Base-by-base conservation (phyloP, 768 basidiomycete genomes). In the Leccinum obscurum region DNA sequence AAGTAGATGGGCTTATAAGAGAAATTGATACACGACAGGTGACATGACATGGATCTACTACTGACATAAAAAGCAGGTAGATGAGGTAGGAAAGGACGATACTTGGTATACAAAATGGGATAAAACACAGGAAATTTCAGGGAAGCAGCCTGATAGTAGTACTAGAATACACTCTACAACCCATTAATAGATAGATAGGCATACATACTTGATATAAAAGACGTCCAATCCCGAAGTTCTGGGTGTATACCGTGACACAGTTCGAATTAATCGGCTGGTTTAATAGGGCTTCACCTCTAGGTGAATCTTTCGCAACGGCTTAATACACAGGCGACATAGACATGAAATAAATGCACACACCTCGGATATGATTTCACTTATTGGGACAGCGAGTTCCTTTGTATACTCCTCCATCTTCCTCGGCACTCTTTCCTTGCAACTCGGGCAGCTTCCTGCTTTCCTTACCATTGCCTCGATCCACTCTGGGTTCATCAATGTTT, bases 381-480 rank as follows among this genome's bases (percentile, higher is more conserved):
- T 64, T 8, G 74, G 74, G 3, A 56, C 60, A 32, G 66, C 53
- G 26, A 74, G 62, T 22, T 74, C 72, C 58, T 61, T 70, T 39
- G 63, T 66, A 48, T 75, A 74, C 55, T 70, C 67, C 30, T 62
- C 64, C 66, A 74, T 65, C 63, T 61, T 70, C 58, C 70, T 63
- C 10, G 72, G 74, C 5, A 57, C 70, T 56, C 74, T 74, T 22
- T 74, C 72, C 56, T 65, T 58, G 56, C 72, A 74, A 54, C 34
- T 62, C 44, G 56, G 58, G 51, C 72, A 74, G 48, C 72, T 74
- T 22, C 72, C 74, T 32, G 72, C 64, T 62, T 62, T 74, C 51
- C 62, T 71, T 6, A 67, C 59, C 69, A 75, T 64, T 35, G 60
- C 37, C 26, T 74, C 72, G 11, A 75, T 66, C 72, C 72, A 74